Base-by-base conservation (phyloP, 23 red algal species). In the Gracilaria gracilis region DNA sequence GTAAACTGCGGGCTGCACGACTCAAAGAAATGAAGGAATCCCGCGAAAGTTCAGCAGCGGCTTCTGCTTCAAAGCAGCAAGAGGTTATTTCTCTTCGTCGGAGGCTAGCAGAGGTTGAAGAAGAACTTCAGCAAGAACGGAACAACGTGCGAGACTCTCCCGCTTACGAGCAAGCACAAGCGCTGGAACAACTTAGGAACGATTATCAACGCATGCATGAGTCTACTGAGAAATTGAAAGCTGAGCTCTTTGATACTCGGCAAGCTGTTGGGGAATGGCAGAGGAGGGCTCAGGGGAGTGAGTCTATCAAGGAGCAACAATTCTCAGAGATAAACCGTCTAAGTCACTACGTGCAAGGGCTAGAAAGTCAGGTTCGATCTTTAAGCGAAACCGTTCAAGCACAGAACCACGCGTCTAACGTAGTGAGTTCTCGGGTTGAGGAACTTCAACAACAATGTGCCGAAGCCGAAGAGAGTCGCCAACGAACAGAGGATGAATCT, bases 401-500 rank as follows among this genome's bases (percentile, higher is more conserved):
- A 36, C 70, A 59, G 9, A 80, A 65, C 9, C 78, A 58, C 17
- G 70, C 25, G 50, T 71, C 80, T 21, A 86, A 46, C 35, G 46
- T 51, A 13, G 32, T 80, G 47, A 29, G 37, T 20, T 38, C 55
- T 20, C 90, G 82, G 44, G 34, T 93, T 36, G 71, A 81, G 20
- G 90, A 93, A 69, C 80, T 93, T 32, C 58, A 84, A 40, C 54
- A 84, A n/a, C 90, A 86, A 51, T 77, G 80, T 33, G 39, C 81
- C 23, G 90, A 93, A 28, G 28, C 84, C 7, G 90, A 86, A 40
- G 90, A 93, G 33, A 57, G 72, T n/a, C 80, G 82, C 17, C 71
- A 67, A 31, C 70, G 80, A 38, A 50, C 80, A 15, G 64, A 62
- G 40, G 81, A 93, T 36, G 81, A 93, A 61, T 77, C 75, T 36